Conservation (phyloP, 2,329 filamentous ascomycete species). For the Cladosporium sp. region DNA sequence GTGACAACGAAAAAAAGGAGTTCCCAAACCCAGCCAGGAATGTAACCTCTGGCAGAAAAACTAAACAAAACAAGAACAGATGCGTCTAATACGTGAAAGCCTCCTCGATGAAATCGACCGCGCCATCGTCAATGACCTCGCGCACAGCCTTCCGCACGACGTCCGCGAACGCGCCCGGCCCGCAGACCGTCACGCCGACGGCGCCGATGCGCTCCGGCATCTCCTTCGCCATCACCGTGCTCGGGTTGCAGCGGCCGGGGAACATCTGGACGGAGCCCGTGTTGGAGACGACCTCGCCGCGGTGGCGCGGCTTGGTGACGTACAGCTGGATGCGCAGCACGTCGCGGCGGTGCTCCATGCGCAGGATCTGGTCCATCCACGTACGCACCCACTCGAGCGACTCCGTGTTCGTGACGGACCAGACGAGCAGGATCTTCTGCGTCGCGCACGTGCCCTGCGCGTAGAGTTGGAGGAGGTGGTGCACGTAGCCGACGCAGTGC, state of each 20-base stretch:
- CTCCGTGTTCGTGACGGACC: constrained; percentile 70
- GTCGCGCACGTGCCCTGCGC: constrained; percentile 63
- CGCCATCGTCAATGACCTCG: constrained; percentile 45
- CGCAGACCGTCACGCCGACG: constrained; percentile 57
- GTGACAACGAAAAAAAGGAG: background rate
- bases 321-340: constrained; percentile 56
- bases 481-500: constrained; percentile 69
- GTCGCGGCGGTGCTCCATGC: constrained; percentile 52
- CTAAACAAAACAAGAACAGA: background rate
- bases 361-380: constrained; percentile 61
- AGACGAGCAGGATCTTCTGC: constrained; percentile 66
- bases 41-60: background rate
- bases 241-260: constrained; percentile 51
- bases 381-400: constrained; percentile 57
- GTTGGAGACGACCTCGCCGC: constrained; percentile 49
- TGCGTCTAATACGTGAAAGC: constrained; percentile 53
- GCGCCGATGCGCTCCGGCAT: constrained; percentile 51
- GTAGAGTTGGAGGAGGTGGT: constrained; percentile 63
- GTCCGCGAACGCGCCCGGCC: constrained; percentile 57
- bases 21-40: background rate
- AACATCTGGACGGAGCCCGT: constrained; percentile 57
- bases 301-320: constrained; percentile 53
- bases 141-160: constrained; percentile 52
- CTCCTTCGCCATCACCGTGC: constrained; percentile 52
- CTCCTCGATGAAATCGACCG: constrained; percentile 59